Evolutionary conservation across 1,139 yeast genomes (phyloP).

Genomic region (Meyerozyma athensensis): DNA sequence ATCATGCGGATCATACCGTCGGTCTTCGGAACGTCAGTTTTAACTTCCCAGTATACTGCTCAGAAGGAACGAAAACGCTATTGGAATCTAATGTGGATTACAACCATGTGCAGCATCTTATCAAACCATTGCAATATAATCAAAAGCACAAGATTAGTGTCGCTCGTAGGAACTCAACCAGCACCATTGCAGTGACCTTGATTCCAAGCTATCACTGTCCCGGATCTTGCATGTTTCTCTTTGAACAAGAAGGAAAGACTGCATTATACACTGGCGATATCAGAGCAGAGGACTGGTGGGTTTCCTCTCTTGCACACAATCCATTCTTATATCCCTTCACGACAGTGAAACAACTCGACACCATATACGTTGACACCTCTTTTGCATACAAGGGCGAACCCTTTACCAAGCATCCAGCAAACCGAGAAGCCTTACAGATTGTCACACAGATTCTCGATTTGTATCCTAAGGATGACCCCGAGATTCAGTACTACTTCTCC

Average conservation of each 20-base stretch:
- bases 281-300: slow-evolving; percentile 56
- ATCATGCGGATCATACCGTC: slow-evolving; percentile 52
- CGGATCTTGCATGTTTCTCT: slow-evolving; percentile 54
- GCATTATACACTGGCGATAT: slow-evolving; percentile 57
- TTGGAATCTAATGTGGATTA: slow-evolving; percentile 22
- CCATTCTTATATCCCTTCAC: slow-evolving; percentile 43
- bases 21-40: slow-evolving; percentile 43
- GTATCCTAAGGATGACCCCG: slow-evolving; percentile 41
- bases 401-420: slow-evolving; percentile 38
- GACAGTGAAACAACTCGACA: slow-evolving; percentile 33
- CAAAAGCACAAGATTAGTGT: slow-evolving; percentile 18
- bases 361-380: slow-evolving; percentile 55
- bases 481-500: slow-evolving; percentile 36
- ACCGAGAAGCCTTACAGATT: slow-evolving; percentile 37
- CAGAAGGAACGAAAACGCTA: slow-evolving; percentile 39
- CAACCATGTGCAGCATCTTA: slow-evolving; percentile 18
- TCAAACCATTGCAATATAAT: slow-evolving; percentile 22
- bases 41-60: slow-evolving; percentile 45
- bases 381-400: slow-evolving; percentile 51
- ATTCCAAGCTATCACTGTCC: slow-evolving; percentile 57
- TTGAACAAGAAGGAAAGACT: slow-evolving; percentile 31
- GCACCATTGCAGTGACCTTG: slow-evolving; percentile 18
- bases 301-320: slow-evolving; percentile 30
- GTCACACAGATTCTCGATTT: slow-evolving; percentile 27
- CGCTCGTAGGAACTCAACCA: slow-evolving; percentile 7